Percentiles rank a stretch among this genome's conserved stretches.
These are phyloP conservation scores for Brassica carinata DNA, from an alignment of 345 rosid species.

Conservation along the genomic window DNA sequence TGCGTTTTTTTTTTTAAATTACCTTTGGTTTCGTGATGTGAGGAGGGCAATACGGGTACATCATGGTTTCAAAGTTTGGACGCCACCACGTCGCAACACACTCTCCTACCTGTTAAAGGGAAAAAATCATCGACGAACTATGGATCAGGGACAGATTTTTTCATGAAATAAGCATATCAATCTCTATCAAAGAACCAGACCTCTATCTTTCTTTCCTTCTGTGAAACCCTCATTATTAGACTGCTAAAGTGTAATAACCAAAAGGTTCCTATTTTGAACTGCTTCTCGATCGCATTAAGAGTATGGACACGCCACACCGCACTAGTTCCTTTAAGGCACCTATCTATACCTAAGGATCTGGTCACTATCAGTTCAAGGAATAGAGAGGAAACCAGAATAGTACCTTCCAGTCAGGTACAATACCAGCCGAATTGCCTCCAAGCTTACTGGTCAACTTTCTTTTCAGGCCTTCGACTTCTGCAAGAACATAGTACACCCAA, in stretches of 20 bases:
- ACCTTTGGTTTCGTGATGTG: conserved; percentile 98
- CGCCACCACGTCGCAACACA: conserved; percentile 99
- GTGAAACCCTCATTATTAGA: background rate
- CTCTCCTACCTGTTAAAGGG: conserved; percentile 74
- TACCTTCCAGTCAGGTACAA: conserved; percentile 96
- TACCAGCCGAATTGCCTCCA: conserved; percentile 79
- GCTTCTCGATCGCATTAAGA: background rate
- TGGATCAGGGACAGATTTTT: conserved; percentile 12
- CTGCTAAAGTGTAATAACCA: background rate
- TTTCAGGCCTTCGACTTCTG: conserved; percentile 91
- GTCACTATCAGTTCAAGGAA: background rate
- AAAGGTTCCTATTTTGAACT: background rate
- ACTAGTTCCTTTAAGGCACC: background rate
- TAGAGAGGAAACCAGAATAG: conserved; percentile 8
- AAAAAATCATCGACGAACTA: background rate
- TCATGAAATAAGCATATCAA: background rate
- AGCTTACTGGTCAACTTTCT: conserved; percentile 96
- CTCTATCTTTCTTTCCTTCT: no score
- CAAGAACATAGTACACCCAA: conserved; percentile 29
- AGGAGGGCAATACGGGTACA: conserved; percentile 98
- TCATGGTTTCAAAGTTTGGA: conserved; percentile 95
- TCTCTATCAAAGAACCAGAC: conserved; percentile 4
- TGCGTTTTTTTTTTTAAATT: background rate
- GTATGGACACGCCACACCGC: background rate
- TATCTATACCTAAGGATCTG: background rate